These are phyloP conservation scores for Plantago major DNA, from an alignment of 257 asterid species.

Conservation along the genomic window DNA sequence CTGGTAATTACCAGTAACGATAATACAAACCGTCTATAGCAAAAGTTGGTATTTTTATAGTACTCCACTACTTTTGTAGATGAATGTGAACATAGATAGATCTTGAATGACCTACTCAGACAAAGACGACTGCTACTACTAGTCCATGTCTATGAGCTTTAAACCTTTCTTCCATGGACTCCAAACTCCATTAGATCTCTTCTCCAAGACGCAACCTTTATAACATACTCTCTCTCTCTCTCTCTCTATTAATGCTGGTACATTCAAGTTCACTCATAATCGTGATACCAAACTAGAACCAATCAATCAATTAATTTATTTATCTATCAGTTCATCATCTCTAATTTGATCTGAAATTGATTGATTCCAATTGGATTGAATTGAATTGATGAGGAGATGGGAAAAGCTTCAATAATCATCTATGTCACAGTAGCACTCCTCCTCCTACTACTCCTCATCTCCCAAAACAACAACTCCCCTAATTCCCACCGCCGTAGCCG, in stretches of 20 bases:
- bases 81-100: too few species aligned
- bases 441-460: constrained; percentile 55
- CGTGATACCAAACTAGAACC: neutral
- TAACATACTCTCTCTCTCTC: too few species aligned
- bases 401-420: constrained; percentile 57
- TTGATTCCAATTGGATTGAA: neutral
- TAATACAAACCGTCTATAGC: too few species aligned
- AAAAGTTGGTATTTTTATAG: too few species aligned
- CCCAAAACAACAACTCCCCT: constrained; percentile 45
- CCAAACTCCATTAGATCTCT: neutral
- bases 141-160: too few species aligned
- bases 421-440: constrained; percentile 57
- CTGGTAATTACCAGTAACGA: too few species aligned
- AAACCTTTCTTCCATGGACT: neutral
- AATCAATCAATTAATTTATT: neutral
- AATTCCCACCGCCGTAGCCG: constrained; percentile 56
- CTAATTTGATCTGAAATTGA: neutral
- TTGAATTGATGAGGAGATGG: constrained; percentile 54
- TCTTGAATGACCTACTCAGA: neutral
- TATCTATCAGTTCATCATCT: neutral
- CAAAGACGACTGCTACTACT: too few species aligned
- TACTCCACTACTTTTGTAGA: neutral
- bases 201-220: neutral
- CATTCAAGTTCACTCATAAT: too few species aligned
- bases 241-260: too few species aligned